Evolutionary conservation across 306 rosid species (phyloP).

Genomic region (Begonia fuchsioides): DNA sequence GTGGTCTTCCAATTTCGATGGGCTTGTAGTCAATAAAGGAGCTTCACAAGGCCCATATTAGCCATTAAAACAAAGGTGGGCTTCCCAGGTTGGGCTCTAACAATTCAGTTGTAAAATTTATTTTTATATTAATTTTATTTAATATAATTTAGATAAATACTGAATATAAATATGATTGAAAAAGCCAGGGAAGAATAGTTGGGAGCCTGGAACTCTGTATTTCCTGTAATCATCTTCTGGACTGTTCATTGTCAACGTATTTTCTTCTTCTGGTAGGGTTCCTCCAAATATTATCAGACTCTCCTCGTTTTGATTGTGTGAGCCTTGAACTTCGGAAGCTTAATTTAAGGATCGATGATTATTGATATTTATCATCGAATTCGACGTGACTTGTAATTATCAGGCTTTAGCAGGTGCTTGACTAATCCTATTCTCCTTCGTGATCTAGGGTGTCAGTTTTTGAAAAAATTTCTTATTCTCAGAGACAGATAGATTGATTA

Average conservation of each 20-base stretch:
- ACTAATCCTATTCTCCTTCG: slow-evolving; percentile 6
- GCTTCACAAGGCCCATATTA: too few relatives aligned
- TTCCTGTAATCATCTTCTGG: background rate
- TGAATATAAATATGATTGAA: too few relatives aligned
- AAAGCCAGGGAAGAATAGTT: background rate
- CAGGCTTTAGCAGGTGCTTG: background rate
- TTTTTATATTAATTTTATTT: too few relatives aligned
- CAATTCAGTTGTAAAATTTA: too few relatives aligned
- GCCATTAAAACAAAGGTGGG: too few relatives aligned
- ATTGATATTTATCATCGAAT: background rate
- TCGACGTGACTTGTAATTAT: background rate
- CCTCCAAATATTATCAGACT: background rate
- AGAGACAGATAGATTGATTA: background rate
- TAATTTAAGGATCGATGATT: background rate
- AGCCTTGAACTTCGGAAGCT: background rate
- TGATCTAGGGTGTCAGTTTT: slow-evolving; percentile 24
- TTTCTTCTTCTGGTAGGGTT: too few relatives aligned
- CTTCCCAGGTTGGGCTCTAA: too few relatives aligned
- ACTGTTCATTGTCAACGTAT: background rate
- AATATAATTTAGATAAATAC: too few relatives aligned
- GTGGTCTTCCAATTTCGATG: too few relatives aligned
- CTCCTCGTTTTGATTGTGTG: background rate
- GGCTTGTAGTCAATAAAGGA: too few relatives aligned
- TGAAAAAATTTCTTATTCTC: background rate
- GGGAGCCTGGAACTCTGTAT: background rate